These are phyloP conservation scores for Vitis riparia DNA, from an alignment of 164 flowering plant species.

Conservation along the genomic window DNA sequence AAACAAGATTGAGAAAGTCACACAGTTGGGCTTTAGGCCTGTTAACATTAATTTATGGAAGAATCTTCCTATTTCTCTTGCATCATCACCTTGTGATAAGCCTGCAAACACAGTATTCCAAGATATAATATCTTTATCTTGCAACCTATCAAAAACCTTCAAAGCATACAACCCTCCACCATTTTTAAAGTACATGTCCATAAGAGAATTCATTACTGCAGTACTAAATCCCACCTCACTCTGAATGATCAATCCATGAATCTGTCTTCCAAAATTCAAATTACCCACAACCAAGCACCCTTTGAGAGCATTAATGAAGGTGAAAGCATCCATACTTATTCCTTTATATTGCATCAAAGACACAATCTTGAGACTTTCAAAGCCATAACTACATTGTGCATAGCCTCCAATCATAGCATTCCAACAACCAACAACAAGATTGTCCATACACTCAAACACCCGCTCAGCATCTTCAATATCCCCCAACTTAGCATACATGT, in stretches of 20 bases:
- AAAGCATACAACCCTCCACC: constrained; percentile 30
- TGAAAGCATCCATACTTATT: constrained; percentile 34
- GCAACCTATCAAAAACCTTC: constrained; percentile 34
- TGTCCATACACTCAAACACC: constrained; percentile 29
- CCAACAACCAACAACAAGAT: constrained; percentile 47
- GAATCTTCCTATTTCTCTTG: constrained; percentile 20
- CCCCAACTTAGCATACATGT: constrained; percentile 43
- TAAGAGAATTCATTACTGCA: constrained; percentile 42
- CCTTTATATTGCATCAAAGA: constrained; percentile 28
- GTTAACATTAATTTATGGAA: constrained; percentile 30
- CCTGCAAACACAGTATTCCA: constrained; percentile 52
- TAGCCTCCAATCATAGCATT: constrained; percentile 57
- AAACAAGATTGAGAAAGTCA: constrained; percentile 51
- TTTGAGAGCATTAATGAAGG: constrained; percentile 42
- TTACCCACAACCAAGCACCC: constrained; percentile 35
- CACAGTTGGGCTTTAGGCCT: constrained; percentile 33
- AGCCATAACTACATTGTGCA: constrained; percentile 37
- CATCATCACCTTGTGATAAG: constrained; percentile 27
- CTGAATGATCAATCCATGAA: constrained; percentile 48
- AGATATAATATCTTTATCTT: constrained; percentile 41
- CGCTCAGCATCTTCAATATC: constrained; percentile 30
- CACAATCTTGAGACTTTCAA: constrained; percentile 29
- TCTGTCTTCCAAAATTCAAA: constrained; percentile 34
- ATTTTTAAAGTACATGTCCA: constrained; percentile 47
- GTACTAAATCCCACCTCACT: constrained; percentile 19